These are phyloP conservation scores for Colletotrichum caudatum DNA, from an alignment of 2,329 filamentous ascomycete species.

Conservation along the genomic window DNA sequence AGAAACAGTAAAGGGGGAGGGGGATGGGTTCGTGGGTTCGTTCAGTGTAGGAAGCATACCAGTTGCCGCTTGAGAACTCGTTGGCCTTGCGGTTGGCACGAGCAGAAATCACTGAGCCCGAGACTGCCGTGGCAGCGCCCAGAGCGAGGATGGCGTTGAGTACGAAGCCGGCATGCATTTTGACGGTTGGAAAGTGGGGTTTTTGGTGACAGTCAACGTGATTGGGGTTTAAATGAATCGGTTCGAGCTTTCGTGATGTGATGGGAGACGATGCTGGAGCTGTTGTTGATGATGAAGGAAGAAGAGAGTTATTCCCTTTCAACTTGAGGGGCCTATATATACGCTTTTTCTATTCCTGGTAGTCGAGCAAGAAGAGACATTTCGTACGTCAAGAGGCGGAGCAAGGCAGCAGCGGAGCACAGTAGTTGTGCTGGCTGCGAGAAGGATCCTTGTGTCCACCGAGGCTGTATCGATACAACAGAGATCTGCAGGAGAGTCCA, in stretches of 20 bases:
- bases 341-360: neutral
- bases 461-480: neutral
- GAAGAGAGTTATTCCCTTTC: neutral
- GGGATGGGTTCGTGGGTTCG: too few relatives aligned
- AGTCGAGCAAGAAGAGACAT: neutral
- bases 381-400: neutral
- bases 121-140: conserved; percentile 6
- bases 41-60: neutral
- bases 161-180: neutral
- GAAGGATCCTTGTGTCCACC: neutral
- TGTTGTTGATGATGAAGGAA: neutral
- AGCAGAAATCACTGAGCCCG: neutral
- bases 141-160: neutral
- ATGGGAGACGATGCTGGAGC: neutral
- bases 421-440: neutral
- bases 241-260: neutral
- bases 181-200: neutral
- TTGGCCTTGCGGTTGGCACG: conserved; percentile 9
- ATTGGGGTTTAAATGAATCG: neutral
- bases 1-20: too few relatives aligned
- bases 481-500: neutral
- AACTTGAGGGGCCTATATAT: neutral
- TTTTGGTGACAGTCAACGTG: too few relatives aligned
- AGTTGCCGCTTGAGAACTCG: conserved; percentile 4
- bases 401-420: neutral